A percentile compares a stretch with the other conserved stretches of the same genome.
Evolutionary conservation across 2,329 filamentous ascomycete species (phyloP).

Genomic region (Talaromyces atroroseus): DNA sequence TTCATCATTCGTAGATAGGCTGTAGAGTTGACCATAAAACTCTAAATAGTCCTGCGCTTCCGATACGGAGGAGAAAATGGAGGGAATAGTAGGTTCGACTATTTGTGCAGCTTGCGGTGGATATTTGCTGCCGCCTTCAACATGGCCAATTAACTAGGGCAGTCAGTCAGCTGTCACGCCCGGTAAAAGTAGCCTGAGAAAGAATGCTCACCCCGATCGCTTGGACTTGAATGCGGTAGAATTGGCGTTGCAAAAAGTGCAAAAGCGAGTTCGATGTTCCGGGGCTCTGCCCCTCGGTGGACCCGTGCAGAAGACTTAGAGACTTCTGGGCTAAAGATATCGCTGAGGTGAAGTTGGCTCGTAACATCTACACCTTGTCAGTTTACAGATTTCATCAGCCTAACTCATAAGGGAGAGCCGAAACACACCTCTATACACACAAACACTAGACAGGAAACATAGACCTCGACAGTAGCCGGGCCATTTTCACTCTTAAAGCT

Average conservation of each 20-base stretch:
- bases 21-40: conserved; percentile 3
- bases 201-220: background rate
- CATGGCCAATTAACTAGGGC: background rate
- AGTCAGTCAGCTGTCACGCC: background rate
- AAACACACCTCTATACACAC: conserved; percentile 5
- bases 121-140: background rate
- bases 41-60: conserved; percentile 2
- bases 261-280: conserved; percentile 1
- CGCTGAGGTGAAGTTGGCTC: conserved; percentile 2
- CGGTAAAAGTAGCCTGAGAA: background rate
- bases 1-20: background rate
- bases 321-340: background rate
- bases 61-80: background rate
- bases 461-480: background rate
- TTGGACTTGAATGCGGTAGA: conserved; percentile 2
- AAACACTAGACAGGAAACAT: conserved; percentile 4
- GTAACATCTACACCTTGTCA: conserved; percentile 2
- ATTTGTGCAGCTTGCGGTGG: background rate
- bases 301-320: background rate
- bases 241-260: background rate
- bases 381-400: background rate
- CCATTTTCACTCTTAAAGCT: background rate
- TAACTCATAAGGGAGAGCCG: background rate
- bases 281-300: background rate
- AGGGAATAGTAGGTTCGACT: background rate